phyloP scores from a whole-genome alignment of 768 basidiomycete species.

The Pleurotus djamor region DNA sequence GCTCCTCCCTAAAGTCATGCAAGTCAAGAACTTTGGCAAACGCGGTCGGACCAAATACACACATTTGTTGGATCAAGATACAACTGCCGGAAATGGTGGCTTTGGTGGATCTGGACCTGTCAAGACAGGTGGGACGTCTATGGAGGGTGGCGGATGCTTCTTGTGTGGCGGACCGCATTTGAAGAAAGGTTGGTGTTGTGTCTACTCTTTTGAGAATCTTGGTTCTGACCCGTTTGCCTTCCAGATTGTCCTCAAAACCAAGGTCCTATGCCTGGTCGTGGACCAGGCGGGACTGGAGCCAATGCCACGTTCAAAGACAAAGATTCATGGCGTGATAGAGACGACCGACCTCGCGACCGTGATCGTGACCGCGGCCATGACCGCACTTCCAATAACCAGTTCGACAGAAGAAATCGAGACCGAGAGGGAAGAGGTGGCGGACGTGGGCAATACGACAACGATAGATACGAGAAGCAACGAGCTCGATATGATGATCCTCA shows the following conservation, averaged over 20 bases:
- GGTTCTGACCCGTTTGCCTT: no score
- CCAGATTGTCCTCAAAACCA: constrained; percentile 53
- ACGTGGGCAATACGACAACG: constrained; percentile 12
- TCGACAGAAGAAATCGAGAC: no score
- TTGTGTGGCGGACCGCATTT: constrained; percentile 92
- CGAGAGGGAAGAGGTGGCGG: constrained; percentile 13
- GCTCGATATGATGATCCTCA: constrained; percentile 17
- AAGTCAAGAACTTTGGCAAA: constrained; percentile 93
- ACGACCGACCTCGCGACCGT: no score
- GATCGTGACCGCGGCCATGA: background rate
- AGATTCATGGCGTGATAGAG: constrained; percentile 32
- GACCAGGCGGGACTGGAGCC: constrained; percentile 30
- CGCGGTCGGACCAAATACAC: constrained; percentile 94
- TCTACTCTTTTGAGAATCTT: background rate
- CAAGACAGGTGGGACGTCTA: constrained; percentile 53
- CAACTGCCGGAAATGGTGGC: constrained; percentile 60
- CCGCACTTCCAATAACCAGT: no score
- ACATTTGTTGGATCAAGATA: constrained; percentile 94
- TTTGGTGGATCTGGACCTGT: constrained; percentile 60
- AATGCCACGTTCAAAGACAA: constrained; percentile 11
- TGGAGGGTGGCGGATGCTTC: constrained; percentile 78
- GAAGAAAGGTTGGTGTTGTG: constrained; percentile 67
- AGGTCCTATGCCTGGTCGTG: constrained; percentile 26
- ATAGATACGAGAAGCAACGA: constrained; percentile 12
- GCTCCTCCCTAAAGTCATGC: constrained; percentile 92